Evolutionary conservation across 192 early-diverging fungal species (phyloP).

Genomic region (Diversispora epigaea): DNA sequence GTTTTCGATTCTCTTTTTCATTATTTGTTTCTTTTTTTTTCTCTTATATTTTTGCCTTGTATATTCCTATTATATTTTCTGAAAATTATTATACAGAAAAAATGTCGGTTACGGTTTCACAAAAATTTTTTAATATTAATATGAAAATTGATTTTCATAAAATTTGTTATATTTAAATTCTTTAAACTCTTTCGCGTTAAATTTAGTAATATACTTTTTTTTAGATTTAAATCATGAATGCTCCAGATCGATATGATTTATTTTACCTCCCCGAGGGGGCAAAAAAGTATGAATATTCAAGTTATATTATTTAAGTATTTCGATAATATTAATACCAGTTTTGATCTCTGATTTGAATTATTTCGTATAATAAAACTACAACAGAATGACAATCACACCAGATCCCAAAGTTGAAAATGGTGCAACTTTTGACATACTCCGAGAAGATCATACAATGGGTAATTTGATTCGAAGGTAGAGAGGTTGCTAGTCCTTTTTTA

Average conservation of each 20-base stretch:
- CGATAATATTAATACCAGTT: background rate
- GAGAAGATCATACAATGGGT: conserved; percentile 97
- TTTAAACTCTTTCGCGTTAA: too few relatives aligned
- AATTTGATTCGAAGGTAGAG: conserved; percentile 88
- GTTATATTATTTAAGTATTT: background rate
- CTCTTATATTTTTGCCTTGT: too few relatives aligned
- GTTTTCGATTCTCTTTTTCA: too few relatives aligned
- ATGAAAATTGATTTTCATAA: too few relatives aligned
- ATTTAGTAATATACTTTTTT: too few relatives aligned
- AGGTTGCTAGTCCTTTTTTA: too few relatives aligned
- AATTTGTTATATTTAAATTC: too few relatives aligned
- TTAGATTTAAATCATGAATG: conserved; percentile 62
- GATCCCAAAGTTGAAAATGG: conserved; percentile 95
- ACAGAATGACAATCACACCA: conserved; percentile 74
- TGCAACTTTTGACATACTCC: conserved; percentile 84
- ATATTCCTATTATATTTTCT: too few relatives aligned
- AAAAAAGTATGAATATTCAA: conserved; percentile 55
- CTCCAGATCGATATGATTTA: conserved; percentile 81
- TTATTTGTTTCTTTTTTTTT: too few relatives aligned
- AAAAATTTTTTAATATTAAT: too few relatives aligned
- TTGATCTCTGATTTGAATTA: background rate
- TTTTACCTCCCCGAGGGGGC: conserved; percentile 76
- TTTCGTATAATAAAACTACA: background rate
- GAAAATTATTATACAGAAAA: too few relatives aligned
- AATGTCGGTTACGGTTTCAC: too few relatives aligned